These are phyloP conservation scores for Cyclotella kingstonii DNA, from an alignment of 108 stramenopile genomes.

Conservation along the genomic window DNA sequence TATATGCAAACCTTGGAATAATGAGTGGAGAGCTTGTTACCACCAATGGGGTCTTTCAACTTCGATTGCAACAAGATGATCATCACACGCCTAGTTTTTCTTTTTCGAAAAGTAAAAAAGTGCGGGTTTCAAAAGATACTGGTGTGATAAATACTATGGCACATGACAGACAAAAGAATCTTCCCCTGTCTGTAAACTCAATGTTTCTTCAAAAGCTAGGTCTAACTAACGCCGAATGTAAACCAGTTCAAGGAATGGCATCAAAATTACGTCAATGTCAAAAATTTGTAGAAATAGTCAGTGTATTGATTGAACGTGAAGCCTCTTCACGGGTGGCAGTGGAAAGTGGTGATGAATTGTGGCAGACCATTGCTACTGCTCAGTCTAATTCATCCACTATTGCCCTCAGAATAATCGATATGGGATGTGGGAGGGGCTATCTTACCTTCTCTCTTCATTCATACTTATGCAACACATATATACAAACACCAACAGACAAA, in stretches of 20 bases:
- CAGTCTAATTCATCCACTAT: conserved; percentile 19
- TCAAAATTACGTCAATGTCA: conserved; percentile 79
- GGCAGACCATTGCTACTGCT: background rate
- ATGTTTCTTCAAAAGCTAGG: conserved; percentile 65
- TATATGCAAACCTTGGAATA: conserved; percentile 53
- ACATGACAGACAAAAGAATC: conserved; percentile 46
- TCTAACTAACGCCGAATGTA: conserved; percentile 58
- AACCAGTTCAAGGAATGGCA: conserved; percentile 57
- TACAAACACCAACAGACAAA: background rate
- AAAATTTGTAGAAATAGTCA: conserved; percentile 84
- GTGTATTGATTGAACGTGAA: no score
- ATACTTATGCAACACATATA: conserved; percentile 50
- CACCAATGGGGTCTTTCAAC: conserved; percentile 25
- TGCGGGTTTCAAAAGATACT: no score
- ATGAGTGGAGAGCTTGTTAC: conserved; percentile 55
- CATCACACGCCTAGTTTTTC: conserved; percentile 16
- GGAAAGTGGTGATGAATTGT: background rate
- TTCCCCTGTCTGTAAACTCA: conserved; percentile 49
- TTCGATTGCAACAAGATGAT: conserved; percentile 27
- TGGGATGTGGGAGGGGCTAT: conserved; percentile 78
- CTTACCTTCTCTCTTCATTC: conserved; percentile 83
- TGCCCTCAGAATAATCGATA: conserved; percentile 73
- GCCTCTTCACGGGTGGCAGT: no score
- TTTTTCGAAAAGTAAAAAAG: conserved; percentile 22
- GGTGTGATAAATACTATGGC: conserved; percentile 10